Evolutionary conservation across 208 protist genomes (phyloP), one percentile per base, ranked within the genome.

Genomic region (Balamuthia mandrillaris): DNA sequence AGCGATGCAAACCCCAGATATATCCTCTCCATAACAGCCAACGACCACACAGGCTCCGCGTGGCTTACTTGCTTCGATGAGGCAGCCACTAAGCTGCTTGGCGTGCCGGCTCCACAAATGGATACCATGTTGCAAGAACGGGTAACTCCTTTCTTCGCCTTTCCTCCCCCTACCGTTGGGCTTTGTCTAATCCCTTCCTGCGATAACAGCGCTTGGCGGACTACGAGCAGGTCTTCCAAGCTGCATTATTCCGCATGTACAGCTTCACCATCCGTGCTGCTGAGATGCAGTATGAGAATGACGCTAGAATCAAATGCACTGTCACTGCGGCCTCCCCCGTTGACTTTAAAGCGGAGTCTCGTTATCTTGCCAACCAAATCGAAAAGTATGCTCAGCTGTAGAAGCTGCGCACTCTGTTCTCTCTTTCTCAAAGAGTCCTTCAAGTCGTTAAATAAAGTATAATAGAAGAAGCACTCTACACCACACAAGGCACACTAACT

Each of bases 1-100:
- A 27, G 39, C 42, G 68, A 35, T 37, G 70, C n/a, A 31, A 56
- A 86, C 35, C 52, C 54, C 27, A 14, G 87, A 7, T 90, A 90
- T 51, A 78, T 90, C 24, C 65, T 89, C 41, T 75, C 27, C 63
- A 24, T 89, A 33, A 66, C 42, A 16, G 83, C 60, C 65, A 81
- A 58, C 29, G 87, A 89, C 72, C 63, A 70, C 75, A 51, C 82
- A 1, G 70, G 88, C 33, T 81, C 58, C 21, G 44, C 49, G 7
- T 90, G 86, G 85, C 52, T 89, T 14, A 86, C 70, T 18, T 74
- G 70, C 39, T 90, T 90, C 61, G 68, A 89, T 35, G 84, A 90
- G 39, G 35, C 47, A 29, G 88, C 74, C 12, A 2, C 51, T 10
- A 45, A 47, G 33, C 39, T 35, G 10, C 41, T 84, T 14, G 35